A percentile compares a stretch with the other conserved stretches of the same genome.
phyloP scores from a whole-genome alignment of 257 asterid genomes.

The Solanum sitiens region DNA sequence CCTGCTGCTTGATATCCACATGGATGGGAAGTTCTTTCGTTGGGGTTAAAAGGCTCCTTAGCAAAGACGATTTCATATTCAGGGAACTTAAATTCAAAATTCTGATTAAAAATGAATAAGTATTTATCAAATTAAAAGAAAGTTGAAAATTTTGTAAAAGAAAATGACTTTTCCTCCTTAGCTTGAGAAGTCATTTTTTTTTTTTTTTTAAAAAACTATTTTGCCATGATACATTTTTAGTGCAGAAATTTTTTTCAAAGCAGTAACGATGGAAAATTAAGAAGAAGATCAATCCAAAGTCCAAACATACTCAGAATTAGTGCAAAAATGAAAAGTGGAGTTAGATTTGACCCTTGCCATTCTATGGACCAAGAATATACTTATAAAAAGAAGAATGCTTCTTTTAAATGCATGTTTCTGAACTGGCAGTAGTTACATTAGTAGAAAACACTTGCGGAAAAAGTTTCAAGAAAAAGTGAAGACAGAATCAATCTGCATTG shows the following conservation, averaged over 20 bases:
- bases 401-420: neutral
- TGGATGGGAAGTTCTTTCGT: too few species aligned
- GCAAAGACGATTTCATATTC: too few species aligned
- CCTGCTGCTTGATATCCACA: neutral
- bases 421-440: neutral
- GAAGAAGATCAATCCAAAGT: neutral
- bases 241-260: neutral
- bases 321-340: neutral
- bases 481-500: neutral
- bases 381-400: neutral
- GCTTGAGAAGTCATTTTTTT: neutral
- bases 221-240: neutral
- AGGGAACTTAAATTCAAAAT: accelerated
- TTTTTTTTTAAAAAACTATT: too few species aligned
- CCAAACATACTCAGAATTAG: neutral
- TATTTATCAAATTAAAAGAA: neutral
- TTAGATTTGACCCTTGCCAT: too few species aligned
- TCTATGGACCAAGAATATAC: too few species aligned
- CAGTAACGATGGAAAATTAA: neutral
- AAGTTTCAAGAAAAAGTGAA: neutral
- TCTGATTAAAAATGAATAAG: too few species aligned
- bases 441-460: neutral
- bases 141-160: neutral
- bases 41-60: too few species aligned
- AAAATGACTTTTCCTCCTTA: neutral